Evolutionary conservation across 1,284 basidiomycete genomes (phyloP), one percentile per base, ranked within the genome.

Genomic region (Exobasidium cylindrosporum): DNA sequence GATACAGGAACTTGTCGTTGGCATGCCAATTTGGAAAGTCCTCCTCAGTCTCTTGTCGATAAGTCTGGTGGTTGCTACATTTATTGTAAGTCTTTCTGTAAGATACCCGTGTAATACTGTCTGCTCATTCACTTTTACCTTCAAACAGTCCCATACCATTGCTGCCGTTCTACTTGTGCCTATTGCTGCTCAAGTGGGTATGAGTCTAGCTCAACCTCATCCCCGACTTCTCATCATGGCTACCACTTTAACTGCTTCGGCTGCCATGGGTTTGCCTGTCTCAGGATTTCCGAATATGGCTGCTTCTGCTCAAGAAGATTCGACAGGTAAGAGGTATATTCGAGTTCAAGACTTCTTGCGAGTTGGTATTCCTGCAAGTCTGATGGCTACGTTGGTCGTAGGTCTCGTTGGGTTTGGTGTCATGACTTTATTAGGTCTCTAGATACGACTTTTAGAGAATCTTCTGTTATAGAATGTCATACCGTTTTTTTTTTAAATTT

Each of bases 231-330:
- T 80, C 13, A 78, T 79, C 63, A 79, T 80, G 80, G 80, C 83
- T 53, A 97, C 93, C 7, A 92, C 87, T 1, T 83, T 98, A 65
- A 90, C 96, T 61, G 97, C 94, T 74, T 94, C 91, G 30, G 86
- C 92, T 2, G 96, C 95, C 0, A 98, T 98, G 95, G 96, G 94
- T 4, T 89, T 99, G 84, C 94, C 94, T 2, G 93, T 97, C 35
- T 93, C 90, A 63, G 95, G 95, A 4, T 97, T 98, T 84, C 95
- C 94, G 0, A 97, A 97, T 62, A 76, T 72, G 56, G 80, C 79
- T 32, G 79, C 78, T 1, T 77, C 93, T 24, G 91, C 91, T 4
- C 90, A 97, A 81, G 95, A 97, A 78, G 91, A 97, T 80, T 92
- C 96, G 79, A 85, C 97, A 58, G 95, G 95, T 1, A 88, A 92